Evolutionary conservation across 257 asterid species (phyloP), one percentile per base, ranked within the genome.

Genomic region (Penstemon newberryi): DNA sequence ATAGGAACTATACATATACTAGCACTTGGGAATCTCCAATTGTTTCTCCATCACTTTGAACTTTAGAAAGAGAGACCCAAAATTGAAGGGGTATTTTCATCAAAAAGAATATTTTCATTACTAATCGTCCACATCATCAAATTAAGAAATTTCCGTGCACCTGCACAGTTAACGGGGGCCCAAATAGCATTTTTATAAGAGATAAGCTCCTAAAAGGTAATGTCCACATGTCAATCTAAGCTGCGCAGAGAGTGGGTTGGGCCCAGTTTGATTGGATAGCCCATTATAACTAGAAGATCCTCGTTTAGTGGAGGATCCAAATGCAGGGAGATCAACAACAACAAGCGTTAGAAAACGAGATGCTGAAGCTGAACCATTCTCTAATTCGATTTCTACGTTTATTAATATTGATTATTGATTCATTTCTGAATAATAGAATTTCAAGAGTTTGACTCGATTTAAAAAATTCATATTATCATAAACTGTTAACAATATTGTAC

Each of bases 231-330:
- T 68, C 81, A 56, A 54, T 19, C 12, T 59, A 6, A 15, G 50
- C 60, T 60, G 53, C 39, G 69, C 4, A 25, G 41, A 71, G 12
- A 71, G 74, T 71, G 73, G 71, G 63, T 42, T 6, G 71, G 76
- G 7, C 64, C 74, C 70, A 44, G 19, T n/a, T 66, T 46, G 66
- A 65, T 65, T 70, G 46, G 66, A 70, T 55, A 67, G 6, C 68
- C 74, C 74, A 62, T 68, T 74, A 42, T 15, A 47, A 5, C 25
- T 15, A 40, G 57, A 65, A 56, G 45, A 13, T 44, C 57, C 33
- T 25, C 33, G 33, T 25, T n/a, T 70, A 43, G 60, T 57, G 75
- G 63, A 74, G 61, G 33, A 39, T 50, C 60, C 44, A 66, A 54
- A 19, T 60, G 6, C 41, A 18, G 6, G 43, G 19, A 39, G 60